phyloP scores from a whole-genome alignment of 208 protist genomes.

The Acanthamoeba castellanii region DNA sequence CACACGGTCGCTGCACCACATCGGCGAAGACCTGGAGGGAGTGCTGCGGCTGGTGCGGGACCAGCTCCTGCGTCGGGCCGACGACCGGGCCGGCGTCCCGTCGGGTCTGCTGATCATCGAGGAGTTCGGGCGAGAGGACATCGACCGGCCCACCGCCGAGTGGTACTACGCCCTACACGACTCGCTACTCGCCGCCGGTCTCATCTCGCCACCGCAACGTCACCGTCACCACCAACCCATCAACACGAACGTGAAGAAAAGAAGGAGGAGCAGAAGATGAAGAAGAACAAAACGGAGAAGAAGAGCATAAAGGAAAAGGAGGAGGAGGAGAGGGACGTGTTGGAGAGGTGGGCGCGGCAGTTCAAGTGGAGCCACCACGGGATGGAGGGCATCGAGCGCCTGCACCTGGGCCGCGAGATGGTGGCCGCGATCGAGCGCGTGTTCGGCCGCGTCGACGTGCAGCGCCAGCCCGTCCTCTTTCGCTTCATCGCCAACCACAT shows the following conservation, averaged over 20 bases:
- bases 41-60: slow-evolving; percentile 1
- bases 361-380: slow-evolving; percentile 43
- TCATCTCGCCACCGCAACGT: background rate
- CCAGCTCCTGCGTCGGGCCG: background rate
- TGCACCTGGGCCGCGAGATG: slow-evolving; percentile 59
- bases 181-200: background rate
- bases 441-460: slow-evolving; percentile 2
- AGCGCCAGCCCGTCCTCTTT: slow-evolving; percentile 11
- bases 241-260: background rate
- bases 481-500: slow-evolving; percentile 65
- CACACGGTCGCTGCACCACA: slow-evolving; percentile 24
- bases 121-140: slow-evolving; percentile 49
- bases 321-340: background rate
- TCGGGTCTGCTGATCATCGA: background rate
- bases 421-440: slow-evolving; percentile 46
- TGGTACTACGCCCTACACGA: slow-evolving; percentile 59
- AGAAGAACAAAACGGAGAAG: background rate
- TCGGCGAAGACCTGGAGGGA: slow-evolving; percentile 14
- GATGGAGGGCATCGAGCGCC: slow-evolving; percentile 33
- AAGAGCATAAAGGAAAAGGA: background rate
- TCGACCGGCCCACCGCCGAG: background rate
- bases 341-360: slow-evolving; percentile 22
- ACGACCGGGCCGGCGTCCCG: background rate
- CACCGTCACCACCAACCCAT: background rate
- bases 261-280: background rate